Base-by-base conservation (phyloP, 257 asterid genomes). In the Penstemon davidsonii region DNA sequence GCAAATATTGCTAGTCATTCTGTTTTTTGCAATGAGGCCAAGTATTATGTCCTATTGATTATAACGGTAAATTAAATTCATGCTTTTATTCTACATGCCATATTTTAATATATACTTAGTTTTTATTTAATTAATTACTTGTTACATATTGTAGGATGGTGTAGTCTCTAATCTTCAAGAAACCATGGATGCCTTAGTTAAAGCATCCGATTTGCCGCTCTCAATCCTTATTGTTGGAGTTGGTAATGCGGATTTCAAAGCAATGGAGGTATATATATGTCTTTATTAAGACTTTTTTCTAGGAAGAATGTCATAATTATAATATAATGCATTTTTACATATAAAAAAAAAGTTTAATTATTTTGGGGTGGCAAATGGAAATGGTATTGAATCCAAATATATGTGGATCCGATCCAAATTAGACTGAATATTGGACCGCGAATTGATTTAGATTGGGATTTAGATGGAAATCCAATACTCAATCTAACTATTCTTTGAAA, bases 141-240 rank as follows among this genome's bases (percentile, higher is more conserved):
- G 33, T 42, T 55, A 4, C 12, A 57, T 39, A 43, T 55, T 78
- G 74, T 66, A 89, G 96, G 94, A 90, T 75, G 92, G 97, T 12
- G 88, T 88, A 4, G 68, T 90, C n/a, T 66, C 88, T 19, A 88
- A 90, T 80, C 76, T 80, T 55, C 85, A 87, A 68, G 93, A 87
- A 75, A 85, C 95, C 37, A 77, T 73, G 39, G 76, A 90, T 55
- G 76, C 95, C 15, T 51, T 90, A 51, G 93, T 90, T 50, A 84
- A 44, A 75, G 95, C 96, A 13, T 90, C 95, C 40, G 96, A 87
- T 66, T 74, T 90, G 64, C 95, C 96, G 5, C 86, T 90, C 69
- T 90, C 95, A 11, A 72, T 90, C 78, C 95, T 87, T 45, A 72
- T 90, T 10, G 84, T 90, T 51, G 96, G 96, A 51, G 96, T 90